Conservation (phyloP, 768 basidiomycete genomes). For the Kondoa subrosea region DNA sequence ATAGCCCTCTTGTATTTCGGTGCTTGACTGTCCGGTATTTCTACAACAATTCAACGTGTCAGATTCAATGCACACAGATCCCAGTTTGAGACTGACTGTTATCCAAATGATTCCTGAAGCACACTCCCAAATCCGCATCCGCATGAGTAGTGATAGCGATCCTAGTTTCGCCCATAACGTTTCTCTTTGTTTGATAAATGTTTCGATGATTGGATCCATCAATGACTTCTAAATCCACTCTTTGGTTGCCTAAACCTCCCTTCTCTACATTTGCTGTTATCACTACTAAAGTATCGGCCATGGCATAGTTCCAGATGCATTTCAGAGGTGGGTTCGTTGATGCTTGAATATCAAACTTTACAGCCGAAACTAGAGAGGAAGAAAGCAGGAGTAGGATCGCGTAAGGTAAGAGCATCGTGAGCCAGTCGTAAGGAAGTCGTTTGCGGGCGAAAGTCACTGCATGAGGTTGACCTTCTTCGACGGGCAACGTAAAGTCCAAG, state of each 20-base stretch:
- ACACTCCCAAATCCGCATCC: constrained; percentile 88
- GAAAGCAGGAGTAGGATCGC: not conserved
- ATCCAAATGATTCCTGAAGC: constrained; percentile 67
- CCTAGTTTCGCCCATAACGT: constrained; percentile 75
- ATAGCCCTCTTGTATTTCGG: constrained; percentile 48
- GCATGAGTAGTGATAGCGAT: constrained; percentile 84
- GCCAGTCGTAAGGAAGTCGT: not conserved
- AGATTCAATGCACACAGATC: constrained; percentile 1
- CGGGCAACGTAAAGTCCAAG: too few relatives aligned
- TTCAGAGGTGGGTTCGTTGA: constrained; percentile 56
- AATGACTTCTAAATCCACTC: constrained; percentile 83
- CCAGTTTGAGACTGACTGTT: constrained; percentile 41
- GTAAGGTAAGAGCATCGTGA: not conserved
- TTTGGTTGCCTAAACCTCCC: constrained; percentile 28
- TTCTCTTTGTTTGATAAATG: constrained; percentile 74
- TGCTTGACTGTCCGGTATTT: constrained; percentile 38
- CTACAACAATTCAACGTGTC: constrained; percentile 31
- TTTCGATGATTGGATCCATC: constrained; percentile 72
- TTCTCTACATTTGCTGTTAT: constrained; percentile 79
- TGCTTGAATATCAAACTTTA: constrained; percentile 70
- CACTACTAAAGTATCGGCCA: constrained; percentile 72
- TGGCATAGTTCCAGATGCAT: constrained; percentile 91
- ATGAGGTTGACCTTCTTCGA: too few relatives aligned
- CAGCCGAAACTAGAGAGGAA: constrained; percentile 38
- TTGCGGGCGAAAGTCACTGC: too few relatives aligned